Percentiles rank a stretch among this genome's conserved stretches.
Conservation (phyloP, 805 yeast species). For the Saccharomycopsis guyanensis region DNA sequence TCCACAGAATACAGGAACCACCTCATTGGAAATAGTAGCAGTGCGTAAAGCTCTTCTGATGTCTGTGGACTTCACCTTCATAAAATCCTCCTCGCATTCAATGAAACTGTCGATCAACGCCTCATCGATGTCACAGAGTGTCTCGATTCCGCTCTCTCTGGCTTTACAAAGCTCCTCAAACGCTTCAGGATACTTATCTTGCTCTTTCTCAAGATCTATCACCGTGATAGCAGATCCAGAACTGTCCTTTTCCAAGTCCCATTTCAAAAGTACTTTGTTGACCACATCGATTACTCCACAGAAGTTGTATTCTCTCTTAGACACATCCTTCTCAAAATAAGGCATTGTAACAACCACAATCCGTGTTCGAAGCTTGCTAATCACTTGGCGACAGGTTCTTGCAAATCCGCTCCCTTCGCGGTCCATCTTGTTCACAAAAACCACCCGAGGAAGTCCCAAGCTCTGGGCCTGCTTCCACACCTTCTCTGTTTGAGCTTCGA, state of each 20-base stretch:
- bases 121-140: constrained; percentile 79
- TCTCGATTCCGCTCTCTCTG: constrained; percentile 74
- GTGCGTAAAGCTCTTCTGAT: constrained; percentile 55
- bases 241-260: constrained; percentile 30
- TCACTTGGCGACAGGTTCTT: constrained; percentile 79
- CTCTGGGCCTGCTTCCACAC: constrained; percentile 86
- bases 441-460: constrained; percentile 62
- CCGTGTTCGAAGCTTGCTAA: constrained; percentile 63
- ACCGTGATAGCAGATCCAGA: constrained; percentile 46
- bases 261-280: constrained; percentile 46
- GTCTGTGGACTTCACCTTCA: constrained; percentile 47
- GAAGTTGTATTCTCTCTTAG: constrained; percentile 35
- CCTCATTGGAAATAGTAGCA: constrained; percentile 48
- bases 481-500: constrained; percentile 95
- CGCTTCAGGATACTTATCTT: constrained; percentile 27
- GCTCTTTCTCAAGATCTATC: constrained; percentile 31
- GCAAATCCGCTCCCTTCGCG: constrained; percentile 93
- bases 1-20: constrained; percentile 85
- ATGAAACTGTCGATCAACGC: constrained; percentile 66
- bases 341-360: constrained; percentile 77
- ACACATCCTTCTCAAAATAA: constrained; percentile 43
- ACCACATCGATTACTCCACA: constrained; percentile 73
- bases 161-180: constrained; percentile 45
- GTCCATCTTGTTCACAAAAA: constrained; percentile 92
- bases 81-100: constrained; percentile 54